phyloP scores from a whole-genome alignment of 2,329 filamentous ascomycete genomes.

The Ustulina deusta region DNA sequence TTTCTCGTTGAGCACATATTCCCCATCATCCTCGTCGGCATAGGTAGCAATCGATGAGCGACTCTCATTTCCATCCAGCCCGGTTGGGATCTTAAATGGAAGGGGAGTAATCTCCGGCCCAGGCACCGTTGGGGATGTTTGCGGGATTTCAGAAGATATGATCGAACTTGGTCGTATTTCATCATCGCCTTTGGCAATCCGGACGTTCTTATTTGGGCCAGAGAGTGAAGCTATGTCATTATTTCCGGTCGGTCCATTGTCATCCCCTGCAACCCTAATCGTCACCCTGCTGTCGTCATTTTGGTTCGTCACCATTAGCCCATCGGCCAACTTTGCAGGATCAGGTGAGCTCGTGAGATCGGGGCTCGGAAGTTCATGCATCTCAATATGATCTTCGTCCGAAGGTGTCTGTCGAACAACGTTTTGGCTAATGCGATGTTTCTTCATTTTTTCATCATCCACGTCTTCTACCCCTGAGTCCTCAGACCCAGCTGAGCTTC shows the following conservation, averaged over 20 bases:
- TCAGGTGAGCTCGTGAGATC: conserved; percentile 42
- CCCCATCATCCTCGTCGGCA: conserved; percentile 67
- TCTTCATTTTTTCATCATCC: conserved; percentile 56
- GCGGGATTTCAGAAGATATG: conserved; percentile 46
- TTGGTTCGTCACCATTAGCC: conserved; percentile 58
- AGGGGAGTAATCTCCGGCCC: conserved; percentile 71
- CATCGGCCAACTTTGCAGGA: conserved; percentile 40
- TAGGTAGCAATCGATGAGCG: conserved; percentile 77
- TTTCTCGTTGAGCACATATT: conserved; percentile 48
- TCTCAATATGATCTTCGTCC: conserved; percentile 64
- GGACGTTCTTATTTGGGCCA: conserved; percentile 50
- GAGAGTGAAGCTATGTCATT: conserved; percentile 38
- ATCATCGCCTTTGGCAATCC: conserved; percentile 51
- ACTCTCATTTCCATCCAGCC: conserved; percentile 52
- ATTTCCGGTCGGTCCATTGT: conserved; percentile 57
- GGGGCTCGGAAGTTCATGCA: conserved; percentile 61
- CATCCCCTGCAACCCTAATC: conserved; percentile 65
- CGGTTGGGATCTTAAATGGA: conserved; percentile 70
- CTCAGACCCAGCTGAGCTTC: conserved; percentile 53
- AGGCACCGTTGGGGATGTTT: conserved; percentile 54
- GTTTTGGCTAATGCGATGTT: conserved; percentile 50
- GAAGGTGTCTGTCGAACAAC: conserved; percentile 51
- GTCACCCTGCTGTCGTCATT: conserved; percentile 62
- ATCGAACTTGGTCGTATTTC: conserved; percentile 48
- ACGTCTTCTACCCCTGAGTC: conserved; percentile 66